Evolutionary conservation across 192 early-diverging fungal species (phyloP), one percentile per base, ranked within the genome.

Genomic region (Mortierella hygrophila): DNA sequence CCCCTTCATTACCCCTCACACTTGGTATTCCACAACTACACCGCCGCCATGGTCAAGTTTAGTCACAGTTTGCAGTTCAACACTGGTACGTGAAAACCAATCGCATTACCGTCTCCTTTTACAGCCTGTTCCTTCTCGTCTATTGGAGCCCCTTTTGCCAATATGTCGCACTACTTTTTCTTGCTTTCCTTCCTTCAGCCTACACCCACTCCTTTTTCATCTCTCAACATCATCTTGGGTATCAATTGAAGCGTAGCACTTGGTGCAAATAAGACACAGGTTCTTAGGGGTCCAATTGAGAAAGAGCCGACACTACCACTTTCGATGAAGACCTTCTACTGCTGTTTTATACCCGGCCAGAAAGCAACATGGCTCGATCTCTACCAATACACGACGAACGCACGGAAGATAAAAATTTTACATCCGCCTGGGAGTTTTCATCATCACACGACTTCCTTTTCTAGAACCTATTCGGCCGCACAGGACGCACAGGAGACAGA

Each of bases 41-140:
- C 26, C 21, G 54, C 29, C 5, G 26, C 69, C 20, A 85, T 85
- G 85, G 95, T 97, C 94, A 97, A 97, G 90, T 97, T 97, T 77
- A 95, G 95, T 11, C 94, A 94, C 79, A 92, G 92, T 40, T 92
- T 97, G 44, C 93, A 95, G 88, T 91, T 97, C 82, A 97, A 97
- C 79, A 91, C 95, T 52, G 84, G 84, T 86, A 86, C 10, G 84
- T 70, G 47, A 70, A 44, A 20, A 26, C 60, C 32, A 29, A 32
- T 20, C 46, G 0, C 20, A 26, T 4, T 52, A 70, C 42, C 32
- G 6, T 29, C 71, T 47, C 44, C 71, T 23, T 49, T 29, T 44
- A 9, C 42, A 7, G 8, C n/a, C 11, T 35, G 23, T 29, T 23
- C 71, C 10, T 46, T n/a, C 60, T 65, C 23, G 10, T 65, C 60